Percentiles rank a stretch among this genome's conserved stretches.
These are phyloP conservation scores for Ophiostoma novo-ulmi DNA, from an alignment of 2,329 filamentous ascomycete genomes.

Conservation along the genomic window DNA sequence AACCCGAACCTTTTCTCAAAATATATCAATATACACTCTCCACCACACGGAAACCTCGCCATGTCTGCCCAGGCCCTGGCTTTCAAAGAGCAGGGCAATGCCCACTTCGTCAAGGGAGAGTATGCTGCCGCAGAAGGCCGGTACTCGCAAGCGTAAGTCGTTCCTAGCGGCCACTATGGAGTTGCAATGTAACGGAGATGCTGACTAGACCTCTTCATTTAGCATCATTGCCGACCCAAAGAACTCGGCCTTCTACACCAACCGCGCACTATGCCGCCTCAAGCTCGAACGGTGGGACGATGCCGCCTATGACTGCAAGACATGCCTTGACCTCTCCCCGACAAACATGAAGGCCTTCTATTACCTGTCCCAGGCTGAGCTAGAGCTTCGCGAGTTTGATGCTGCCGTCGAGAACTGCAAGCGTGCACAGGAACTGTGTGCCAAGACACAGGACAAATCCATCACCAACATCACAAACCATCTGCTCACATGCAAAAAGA, in stretches of 20 bases:
- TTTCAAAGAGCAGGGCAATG: constrained; percentile 58
- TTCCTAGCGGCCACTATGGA: not conserved
- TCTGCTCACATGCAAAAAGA: constrained; percentile 77
- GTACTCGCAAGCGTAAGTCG: constrained; percentile 65
- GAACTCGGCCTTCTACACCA: constrained; percentile 79
- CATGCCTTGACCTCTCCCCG: constrained; percentile 63
- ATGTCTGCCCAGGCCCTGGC: constrained; percentile 35
- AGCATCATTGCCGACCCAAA: constrained; percentile 72
- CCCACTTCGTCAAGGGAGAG: constrained; percentile 59
- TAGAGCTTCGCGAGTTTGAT: constrained; percentile 66
- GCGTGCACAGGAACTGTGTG: constrained; percentile 66
- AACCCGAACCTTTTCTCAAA: not conserved
- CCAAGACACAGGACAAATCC: constrained; percentile 56
- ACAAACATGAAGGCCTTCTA: constrained; percentile 75
- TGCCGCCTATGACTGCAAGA: constrained; percentile 70
- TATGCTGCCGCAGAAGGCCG: constrained; percentile 60
- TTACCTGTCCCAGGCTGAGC: constrained; percentile 76
- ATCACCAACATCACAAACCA: constrained; percentile 66
- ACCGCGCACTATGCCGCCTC: constrained; percentile 77
- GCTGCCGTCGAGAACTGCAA: constrained; percentile 67
- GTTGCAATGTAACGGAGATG: not conserved
- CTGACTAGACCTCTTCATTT: constrained; percentile 33
- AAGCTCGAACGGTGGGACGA: constrained; percentile 68
- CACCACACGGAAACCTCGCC: not conserved
- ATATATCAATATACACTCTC: no score